These are phyloP conservation scores for Knufia petricola DNA, from an alignment of 2,329 filamentous ascomycete genomes.

Conservation along the genomic window DNA sequence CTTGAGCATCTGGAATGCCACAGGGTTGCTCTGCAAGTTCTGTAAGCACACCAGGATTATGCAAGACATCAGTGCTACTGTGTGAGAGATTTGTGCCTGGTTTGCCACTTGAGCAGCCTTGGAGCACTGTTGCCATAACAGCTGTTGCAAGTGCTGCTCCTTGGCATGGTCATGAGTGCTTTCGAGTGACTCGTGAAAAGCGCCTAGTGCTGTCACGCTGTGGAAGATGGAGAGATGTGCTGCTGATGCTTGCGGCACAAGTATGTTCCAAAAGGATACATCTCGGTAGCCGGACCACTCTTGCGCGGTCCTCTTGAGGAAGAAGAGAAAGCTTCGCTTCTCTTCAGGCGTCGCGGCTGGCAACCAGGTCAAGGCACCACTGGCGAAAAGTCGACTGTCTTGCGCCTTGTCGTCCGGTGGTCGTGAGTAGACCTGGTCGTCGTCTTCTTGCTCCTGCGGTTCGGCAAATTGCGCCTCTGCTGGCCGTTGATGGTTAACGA, in stretches of 20 bases:
- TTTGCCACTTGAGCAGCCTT: constrained; percentile 18
- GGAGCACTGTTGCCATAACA: constrained; percentile 17
- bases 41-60: constrained; percentile 25
- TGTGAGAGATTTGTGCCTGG: constrained; percentile 18
- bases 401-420: background rate
- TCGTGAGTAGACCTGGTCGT: background rate
- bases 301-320: constrained; percentile 18
- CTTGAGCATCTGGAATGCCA: constrained; percentile 18
- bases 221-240: constrained; percentile 26
- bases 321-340: constrained; percentile 18
- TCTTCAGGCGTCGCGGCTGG: constrained; percentile 16
- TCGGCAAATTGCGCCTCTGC: background rate
- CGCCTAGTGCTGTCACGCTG: constrained; percentile 25
- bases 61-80: constrained; percentile 21
- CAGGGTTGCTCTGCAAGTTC: constrained; percentile 19
- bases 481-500: constrained; percentile 2
- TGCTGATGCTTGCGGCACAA: constrained; percentile 26
- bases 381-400: constrained; percentile 1
- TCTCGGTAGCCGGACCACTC: constrained; percentile 22
- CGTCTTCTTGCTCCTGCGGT: background rate
- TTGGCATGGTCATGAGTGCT: constrained; percentile 15
- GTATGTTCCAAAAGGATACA: constrained; percentile 24
- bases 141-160: constrained; percentile 13
- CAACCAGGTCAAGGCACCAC: constrained; percentile 6
- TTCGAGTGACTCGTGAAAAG: constrained; percentile 24